These are phyloP conservation scores for Drechslerella stenobrocha DNA, from an alignment of 2,329 filamentous ascomycete genomes.

Conservation along the genomic window DNA sequence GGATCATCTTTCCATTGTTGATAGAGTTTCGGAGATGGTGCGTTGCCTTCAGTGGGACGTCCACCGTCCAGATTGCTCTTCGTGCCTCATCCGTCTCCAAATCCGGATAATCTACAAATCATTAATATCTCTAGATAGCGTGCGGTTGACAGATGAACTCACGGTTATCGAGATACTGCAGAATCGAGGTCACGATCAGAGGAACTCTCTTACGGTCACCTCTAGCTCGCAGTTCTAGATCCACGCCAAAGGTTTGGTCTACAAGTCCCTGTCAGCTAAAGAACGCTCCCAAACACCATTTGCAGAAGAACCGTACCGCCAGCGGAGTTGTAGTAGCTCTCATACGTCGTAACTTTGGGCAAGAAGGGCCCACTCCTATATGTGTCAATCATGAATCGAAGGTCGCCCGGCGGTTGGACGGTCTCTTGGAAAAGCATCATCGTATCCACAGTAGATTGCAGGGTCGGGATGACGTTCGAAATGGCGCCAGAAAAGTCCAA, in stretches of 20 bases:
- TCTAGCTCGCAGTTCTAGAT: constrained; percentile 89
- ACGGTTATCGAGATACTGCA: constrained; percentile 91
- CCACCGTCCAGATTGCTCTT: constrained; percentile 88
- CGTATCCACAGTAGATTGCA: constrained; percentile 94
- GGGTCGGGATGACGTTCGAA: constrained; percentile 93
- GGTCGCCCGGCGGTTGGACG: constrained; percentile 85
- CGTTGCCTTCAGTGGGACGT: constrained; percentile 80
- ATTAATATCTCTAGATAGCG: constrained; percentile 29
- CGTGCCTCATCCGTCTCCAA: constrained; percentile 94
- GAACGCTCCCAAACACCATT: background rate
- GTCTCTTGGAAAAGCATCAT: constrained; percentile 99
- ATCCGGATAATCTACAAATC: constrained; percentile 78
- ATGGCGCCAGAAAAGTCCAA: constrained; percentile 96
- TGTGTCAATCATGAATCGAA: constrained; percentile 92
- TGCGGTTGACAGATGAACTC: constrained; percentile 51
- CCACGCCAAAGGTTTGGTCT: constrained; percentile 96
- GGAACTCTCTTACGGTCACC: constrained; percentile 96
- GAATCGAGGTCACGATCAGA: constrained; percentile 83
- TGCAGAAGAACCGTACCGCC: constrained; percentile 61
- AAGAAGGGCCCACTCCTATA: constrained; percentile 93
- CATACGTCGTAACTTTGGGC: constrained; percentile 87
- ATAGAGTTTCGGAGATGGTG: constrained; percentile 80
- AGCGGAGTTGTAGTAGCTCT: constrained; percentile 98
- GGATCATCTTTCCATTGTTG: constrained; percentile 82
- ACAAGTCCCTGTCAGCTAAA: constrained; percentile 1